Evolutionary conservation across 495 filamentous ascomycete genomes (phyloP), one percentile per base, ranked within the genome.

Genomic region (Penicillium canariense): DNA sequence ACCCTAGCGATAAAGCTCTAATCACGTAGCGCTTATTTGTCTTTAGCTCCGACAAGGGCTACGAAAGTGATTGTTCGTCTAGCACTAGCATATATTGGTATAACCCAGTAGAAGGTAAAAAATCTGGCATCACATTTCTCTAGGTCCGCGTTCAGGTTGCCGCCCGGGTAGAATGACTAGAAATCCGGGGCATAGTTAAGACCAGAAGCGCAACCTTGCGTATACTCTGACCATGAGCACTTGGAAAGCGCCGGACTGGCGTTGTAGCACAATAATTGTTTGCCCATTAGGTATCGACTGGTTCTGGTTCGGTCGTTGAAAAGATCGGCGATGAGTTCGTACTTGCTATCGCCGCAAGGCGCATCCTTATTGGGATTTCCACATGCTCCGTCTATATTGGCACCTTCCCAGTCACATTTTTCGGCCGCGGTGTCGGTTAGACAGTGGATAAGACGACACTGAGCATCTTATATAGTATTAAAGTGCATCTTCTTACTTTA

Each of bases 381-480:
- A n/a, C 20, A 46, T 1, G 20, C 5, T 0, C 42, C 22, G n/a
- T 9, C 5, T 27, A 39, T 32, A 30, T 5, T 38, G 2, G 5
- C 32, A 17, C 40, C 51, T 6, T 39, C 32, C 51, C 42, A 54
- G 2, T 4, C 2, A 22, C 51, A 47, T 8, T 23, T 25, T 7
- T 40, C 25, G 12, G 51, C 42, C 42, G 47, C 47, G 1, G 40
- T 30, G 18, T 54, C 17, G 4, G 40, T 54, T 0, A 42, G 51
- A 17, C 51, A 54, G 23, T 42, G 47, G 3, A 54, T 53, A 2
- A 53, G 1, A 1, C 40, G 18, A 28, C 45, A 53, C 39, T 53
- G 18, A 26, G 50, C 17, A 17, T 54, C n/a, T n/a, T n/a, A n/a
- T n/a, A n/a, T n/a, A n/a, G n/a, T n/a, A n/a, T n/a, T n/a, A n/a